phyloP scores from a whole-genome alignment of 179 eudicot genomes.

The Beta macrorhiza region DNA sequence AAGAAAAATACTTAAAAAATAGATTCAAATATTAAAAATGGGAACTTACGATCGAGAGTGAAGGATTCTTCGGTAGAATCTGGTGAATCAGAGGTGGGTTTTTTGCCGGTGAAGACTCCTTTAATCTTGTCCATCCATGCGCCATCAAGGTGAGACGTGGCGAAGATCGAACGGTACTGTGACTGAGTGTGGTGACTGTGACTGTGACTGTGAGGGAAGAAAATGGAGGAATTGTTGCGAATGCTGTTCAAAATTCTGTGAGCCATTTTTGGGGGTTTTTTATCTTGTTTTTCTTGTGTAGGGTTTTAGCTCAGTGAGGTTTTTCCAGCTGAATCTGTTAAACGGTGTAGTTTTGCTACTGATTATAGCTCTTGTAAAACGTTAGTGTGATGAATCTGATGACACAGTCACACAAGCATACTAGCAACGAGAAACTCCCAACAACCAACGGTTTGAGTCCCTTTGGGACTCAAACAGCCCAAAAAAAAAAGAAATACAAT shows the following conservation, averaged over 20 bases:
- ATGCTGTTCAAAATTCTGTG: slow-evolving; percentile 16
- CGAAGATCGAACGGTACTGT: slow-evolving; percentile 50
- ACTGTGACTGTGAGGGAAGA: slow-evolving; percentile 24
- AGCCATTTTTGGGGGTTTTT: slow-evolving; percentile 23
- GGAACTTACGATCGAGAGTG: slow-evolving; percentile 53
- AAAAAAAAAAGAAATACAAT: too few species aligned
- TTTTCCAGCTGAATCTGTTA: neutral
- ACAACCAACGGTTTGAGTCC: too few species aligned
- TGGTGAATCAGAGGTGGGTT: slow-evolving; percentile 27
- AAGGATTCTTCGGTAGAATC: slow-evolving; percentile 37
- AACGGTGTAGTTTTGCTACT: neutral
- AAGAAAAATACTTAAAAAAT: too few species aligned
- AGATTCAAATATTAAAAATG: too few species aligned
- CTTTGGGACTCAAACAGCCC: too few species aligned
- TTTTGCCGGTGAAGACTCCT: slow-evolving; percentile 65
- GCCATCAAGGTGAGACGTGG: slow-evolving; percentile 45
- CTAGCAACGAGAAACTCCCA: too few species aligned
- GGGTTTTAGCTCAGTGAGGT: neutral
- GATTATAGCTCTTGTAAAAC: too few species aligned
- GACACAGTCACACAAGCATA: too few species aligned
- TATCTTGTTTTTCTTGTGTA: neutral
- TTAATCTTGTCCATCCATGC: slow-evolving; percentile 78
- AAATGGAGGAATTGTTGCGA: slow-evolving; percentile 7
- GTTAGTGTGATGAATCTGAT: too few species aligned
- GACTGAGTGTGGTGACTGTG: slow-evolving; percentile 22